Percentiles rank a stretch among this genome's conserved stretches.
These are phyloP conservation scores for Hypoxylon rubiginosum DNA, from an alignment of 2,329 filamentous ascomycete species.

Conservation along the genomic window DNA sequence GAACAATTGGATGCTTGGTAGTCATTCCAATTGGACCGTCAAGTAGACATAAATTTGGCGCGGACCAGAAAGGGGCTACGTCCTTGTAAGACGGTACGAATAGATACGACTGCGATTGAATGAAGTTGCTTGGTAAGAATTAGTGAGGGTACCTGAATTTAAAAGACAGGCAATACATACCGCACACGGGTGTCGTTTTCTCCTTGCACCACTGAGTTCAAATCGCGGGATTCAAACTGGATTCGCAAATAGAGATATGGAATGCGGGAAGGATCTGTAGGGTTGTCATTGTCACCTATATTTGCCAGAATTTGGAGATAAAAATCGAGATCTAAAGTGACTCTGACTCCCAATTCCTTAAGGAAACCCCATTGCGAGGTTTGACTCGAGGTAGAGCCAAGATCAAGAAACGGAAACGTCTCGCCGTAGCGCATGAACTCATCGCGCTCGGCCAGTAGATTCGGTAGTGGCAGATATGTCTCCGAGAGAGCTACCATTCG, in stretches of 20 bases:
- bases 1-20: neutral
- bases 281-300: neutral
- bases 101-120: neutral
- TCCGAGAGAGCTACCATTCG: neutral
- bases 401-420: constrained; percentile 22
- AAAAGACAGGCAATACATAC: constrained; percentile 11
- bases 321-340: constrained; percentile 2
- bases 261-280: constrained; percentile 13
- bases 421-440: constrained; percentile 23
- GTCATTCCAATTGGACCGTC: constrained; percentile 12
- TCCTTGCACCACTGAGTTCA: neutral
- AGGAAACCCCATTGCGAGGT: constrained; percentile 21
- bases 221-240: constrained; percentile 4
- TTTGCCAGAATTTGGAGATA: constrained; percentile 17
- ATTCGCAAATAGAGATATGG: constrained; percentile 16
- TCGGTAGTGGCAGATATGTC: constrained; percentile 19
- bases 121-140: neutral
- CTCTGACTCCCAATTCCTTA: constrained; percentile 1
- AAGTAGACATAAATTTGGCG: neutral
- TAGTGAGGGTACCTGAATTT: neutral
- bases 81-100: neutral
- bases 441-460: constrained; percentile 6
- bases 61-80: neutral
- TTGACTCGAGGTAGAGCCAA: neutral
- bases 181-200: neutral